Conservation (phyloP, 495 filamentous ascomycete species). For the Xanthoparmelia taractica region DNA sequence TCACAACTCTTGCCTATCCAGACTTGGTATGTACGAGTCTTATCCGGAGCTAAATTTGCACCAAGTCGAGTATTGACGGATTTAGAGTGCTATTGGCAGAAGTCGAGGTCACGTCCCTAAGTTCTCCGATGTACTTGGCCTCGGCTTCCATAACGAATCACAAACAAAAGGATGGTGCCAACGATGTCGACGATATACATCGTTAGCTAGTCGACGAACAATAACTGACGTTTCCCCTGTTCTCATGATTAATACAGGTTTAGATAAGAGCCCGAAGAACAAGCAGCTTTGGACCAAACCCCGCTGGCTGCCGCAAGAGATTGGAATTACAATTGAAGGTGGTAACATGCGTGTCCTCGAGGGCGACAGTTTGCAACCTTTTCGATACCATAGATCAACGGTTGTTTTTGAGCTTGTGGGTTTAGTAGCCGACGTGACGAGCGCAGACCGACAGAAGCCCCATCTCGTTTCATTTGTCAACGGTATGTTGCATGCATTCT, state of each 20-base stretch:
- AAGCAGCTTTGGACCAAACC: conserved; percentile 77
- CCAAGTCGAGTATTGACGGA: conserved; percentile 5
- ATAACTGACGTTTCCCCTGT: conserved; percentile 74
- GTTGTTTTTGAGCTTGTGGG: conserved; percentile 89
- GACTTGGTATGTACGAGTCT: conserved; percentile 37
- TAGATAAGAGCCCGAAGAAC: conserved; percentile 56
- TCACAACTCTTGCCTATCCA: conserved; percentile 84
- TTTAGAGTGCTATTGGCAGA: conserved; percentile 36
- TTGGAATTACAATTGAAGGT: conserved; percentile 75
- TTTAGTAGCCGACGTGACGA: conserved; percentile 79
- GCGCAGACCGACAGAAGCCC: conserved; percentile 70
- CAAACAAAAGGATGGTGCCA: conserved; percentile 84
- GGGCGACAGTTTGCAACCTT: conserved; percentile 64
- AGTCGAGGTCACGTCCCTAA: conserved; percentile 49
- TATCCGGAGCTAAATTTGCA: background rate
- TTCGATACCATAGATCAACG: conserved; percentile 51
- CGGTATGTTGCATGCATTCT: conserved; percentile 35
- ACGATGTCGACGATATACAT: conserved; percentile 77
- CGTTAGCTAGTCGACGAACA: conserved; percentile 67
- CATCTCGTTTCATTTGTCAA: conserved; percentile 90
- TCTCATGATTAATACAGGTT: conserved; percentile 73
- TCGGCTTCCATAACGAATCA: conserved; percentile 77
- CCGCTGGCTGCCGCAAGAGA: conserved; percentile 84
- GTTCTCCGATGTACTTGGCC: conserved; percentile 79
- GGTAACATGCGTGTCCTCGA: conserved; percentile 86